Base-by-base conservation (phyloP, 208 protist species). In the Naegleria fowleri region DNA sequence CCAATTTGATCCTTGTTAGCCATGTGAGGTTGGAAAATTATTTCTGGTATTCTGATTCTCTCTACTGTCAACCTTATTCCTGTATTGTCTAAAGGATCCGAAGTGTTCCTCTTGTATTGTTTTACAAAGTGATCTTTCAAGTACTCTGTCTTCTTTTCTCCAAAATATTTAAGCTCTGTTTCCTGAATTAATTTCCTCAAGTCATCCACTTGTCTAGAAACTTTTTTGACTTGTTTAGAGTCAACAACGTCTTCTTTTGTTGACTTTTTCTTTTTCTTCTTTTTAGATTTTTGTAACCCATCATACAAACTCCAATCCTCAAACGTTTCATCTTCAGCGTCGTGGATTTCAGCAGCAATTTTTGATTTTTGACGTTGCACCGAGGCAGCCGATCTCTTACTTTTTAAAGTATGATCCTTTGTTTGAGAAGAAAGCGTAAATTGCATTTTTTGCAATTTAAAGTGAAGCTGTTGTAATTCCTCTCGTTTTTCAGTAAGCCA, bases 321-420 rank as follows among this genome's bases (percentile, higher is more conserved):
- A 58, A 88, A 88, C 0, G 85, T 88, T 88, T 88, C 85, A 58
- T 88, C 85, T 25, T 88, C 41, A 16, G n/a, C 85, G 11, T 58
- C 85, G 22, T 88, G 85, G 38, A 88, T 88, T 58, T 88, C n/a
- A 88, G 85, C 85, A 11, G 85, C 85, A 88, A 88, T 51, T 33
- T 58, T 51, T 19, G 85, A 29, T 58, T 88, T 88, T 58, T 88
- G 9, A 9, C 85, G 19, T 58, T 88, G 85, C 5, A 29, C n/a
- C n/a, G 85, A 40, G 5, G 85, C 85, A 43, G 85, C 85, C 9
- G 41, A 58, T 88, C 85, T 88, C 22, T 88, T 88, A 38, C 85
- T 88, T 36, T 88, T 88, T 38, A 58, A 13, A 58, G 85, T 15
- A 13, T 29, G 85, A 33, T 88, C n/a, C 29, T 58, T 58, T 7